phyloP scores from a whole-genome alignment of 495 filamentous ascomycete species.

The Hypoxylon rickii region DNA sequence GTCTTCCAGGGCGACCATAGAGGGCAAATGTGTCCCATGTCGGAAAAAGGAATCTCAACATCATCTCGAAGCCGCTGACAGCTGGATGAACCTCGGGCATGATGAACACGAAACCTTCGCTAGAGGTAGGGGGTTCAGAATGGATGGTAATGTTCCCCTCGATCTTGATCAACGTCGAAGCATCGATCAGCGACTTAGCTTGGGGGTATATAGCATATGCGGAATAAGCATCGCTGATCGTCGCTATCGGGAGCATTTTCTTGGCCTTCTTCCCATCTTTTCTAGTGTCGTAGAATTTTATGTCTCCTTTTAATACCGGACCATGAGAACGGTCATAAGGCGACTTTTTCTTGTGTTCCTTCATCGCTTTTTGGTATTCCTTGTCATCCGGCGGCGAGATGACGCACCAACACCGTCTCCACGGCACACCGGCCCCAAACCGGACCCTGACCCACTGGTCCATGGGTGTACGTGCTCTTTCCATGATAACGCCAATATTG shows the following conservation, averaged over 20 bases:
- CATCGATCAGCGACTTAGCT: constrained; percentile 87
- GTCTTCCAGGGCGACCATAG: constrained; percentile 85
- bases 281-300: constrained; percentile 89
- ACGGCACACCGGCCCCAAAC: constrained; percentile 95
- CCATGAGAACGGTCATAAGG: constrained; percentile 72
- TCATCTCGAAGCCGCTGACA: constrained; percentile 92
- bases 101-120: constrained; percentile 94
- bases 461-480: constrained; percentile 70
- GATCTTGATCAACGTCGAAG: constrained; percentile 91
- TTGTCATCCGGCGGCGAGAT: constrained; percentile 92
- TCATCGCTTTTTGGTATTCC: constrained; percentile 79
- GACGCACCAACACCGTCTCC: constrained; percentile 96
- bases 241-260: constrained; percentile 86
- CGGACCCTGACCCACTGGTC: constrained; percentile 96
- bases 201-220: constrained; percentile 97
- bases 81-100: constrained; percentile 95
- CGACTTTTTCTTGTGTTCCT: constrained; percentile 80
- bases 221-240: constrained; percentile 86
- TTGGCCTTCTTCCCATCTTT: constrained; percentile 80
- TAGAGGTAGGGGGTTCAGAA: constrained; percentile 68
- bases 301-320: constrained; percentile 75
- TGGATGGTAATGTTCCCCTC: constrained; percentile 91
- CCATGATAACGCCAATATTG: constrained; percentile 84
- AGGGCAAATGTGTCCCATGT: constrained; percentile 91
- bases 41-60: constrained; percentile 93